A percentile compares a stretch with the other conserved stretches of the same genome.
Conservation (phyloP, 1,284 basidiomycete genomes). For the Boletellus sp. region DNA sequence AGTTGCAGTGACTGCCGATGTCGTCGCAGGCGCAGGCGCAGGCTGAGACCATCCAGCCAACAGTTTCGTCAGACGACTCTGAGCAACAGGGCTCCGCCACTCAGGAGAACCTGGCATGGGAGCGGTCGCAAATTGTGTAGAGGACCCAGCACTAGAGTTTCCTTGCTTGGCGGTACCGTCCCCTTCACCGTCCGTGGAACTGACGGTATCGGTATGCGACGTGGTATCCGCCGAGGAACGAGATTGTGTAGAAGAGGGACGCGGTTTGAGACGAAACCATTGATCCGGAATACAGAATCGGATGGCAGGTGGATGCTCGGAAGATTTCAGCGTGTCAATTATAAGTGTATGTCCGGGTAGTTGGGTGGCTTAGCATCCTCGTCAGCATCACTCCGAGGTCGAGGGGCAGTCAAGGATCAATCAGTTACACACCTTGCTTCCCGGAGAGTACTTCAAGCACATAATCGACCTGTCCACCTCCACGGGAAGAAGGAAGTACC, state of each 20-base stretch:
- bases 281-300: conserved; percentile 71
- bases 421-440: conserved; percentile 11
- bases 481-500: conserved; percentile 55
- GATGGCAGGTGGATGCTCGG: conserved; percentile 37
- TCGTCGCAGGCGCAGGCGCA: conserved; percentile 37
- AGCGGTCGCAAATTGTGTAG: conserved; percentile 6
- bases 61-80: conserved; percentile 59
- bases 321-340: conserved; percentile 31
- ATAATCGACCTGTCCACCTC: conserved; percentile 57
- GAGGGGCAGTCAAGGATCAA: neutral
- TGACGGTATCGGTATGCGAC: conserved; percentile 37
- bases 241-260: conserved; percentile 43
- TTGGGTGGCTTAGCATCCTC: conserved; percentile 10
- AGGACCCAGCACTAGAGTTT: conserved; percentile 14
- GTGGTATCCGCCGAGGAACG: conserved; percentile 49
- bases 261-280: conserved; percentile 71
- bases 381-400: neutral
- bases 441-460: conserved; percentile 45
- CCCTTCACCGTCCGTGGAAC: conserved; percentile 49
- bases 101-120: conserved; percentile 32
- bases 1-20: conserved; percentile 25
- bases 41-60: conserved; percentile 59
- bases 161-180: conserved; percentile 64
- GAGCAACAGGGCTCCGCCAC: conserved; percentile 48
- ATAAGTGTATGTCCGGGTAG: conserved; percentile 25